Evolutionary conservation across 176 grass and related monocot genomes (phyloP).

Genomic region (Zoysia pacifica): DNA sequence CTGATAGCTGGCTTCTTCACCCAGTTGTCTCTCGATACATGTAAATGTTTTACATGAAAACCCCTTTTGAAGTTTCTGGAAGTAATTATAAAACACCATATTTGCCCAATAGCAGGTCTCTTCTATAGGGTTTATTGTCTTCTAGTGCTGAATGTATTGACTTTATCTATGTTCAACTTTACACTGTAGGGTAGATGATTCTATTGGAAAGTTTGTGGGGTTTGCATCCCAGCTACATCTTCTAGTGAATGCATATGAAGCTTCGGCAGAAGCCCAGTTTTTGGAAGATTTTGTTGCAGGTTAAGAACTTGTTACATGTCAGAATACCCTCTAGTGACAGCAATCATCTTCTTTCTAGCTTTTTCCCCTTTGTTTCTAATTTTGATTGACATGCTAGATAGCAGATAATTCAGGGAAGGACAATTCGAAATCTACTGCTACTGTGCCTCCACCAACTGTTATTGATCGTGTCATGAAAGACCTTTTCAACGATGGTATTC

Average conservation of each 20-base stretch:
- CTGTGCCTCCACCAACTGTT: slow-evolving; percentile 81
- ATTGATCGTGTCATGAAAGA: slow-evolving; percentile 94
- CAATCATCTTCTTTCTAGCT: slow-evolving; percentile 3
- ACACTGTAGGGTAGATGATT: slow-evolving; percentile 80
- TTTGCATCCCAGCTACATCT: slow-evolving; percentile 90
- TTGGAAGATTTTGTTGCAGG: slow-evolving; percentile 94
- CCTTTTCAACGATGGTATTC: slow-evolving; percentile 84
- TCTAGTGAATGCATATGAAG: slow-evolving; percentile 70
- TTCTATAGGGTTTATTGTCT: background rate
- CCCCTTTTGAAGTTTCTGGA: slow-evolving; percentile 14
- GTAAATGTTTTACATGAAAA: slow-evolving; percentile 47
- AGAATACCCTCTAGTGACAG: slow-evolving; percentile 8
- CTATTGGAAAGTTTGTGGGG: slow-evolving; percentile 86
- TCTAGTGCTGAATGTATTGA: slow-evolving; percentile 25
- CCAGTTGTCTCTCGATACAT: slow-evolving; percentile 75
- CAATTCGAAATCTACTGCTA: slow-evolving; percentile 65
- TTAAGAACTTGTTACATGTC: slow-evolving; percentile 49
- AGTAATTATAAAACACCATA: slow-evolving; percentile 10
- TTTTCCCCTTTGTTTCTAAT: slow-evolving; percentile 55
- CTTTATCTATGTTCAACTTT: slow-evolving; percentile 26
- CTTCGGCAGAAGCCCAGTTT: slow-evolving; percentile 75
- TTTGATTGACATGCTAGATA: slow-evolving; percentile 71
- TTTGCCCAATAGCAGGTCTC: background rate
- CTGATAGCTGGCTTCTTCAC: slow-evolving; percentile 83
- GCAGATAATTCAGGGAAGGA: slow-evolving; percentile 79